Evolutionary conservation across 768 basidiomycete genomes (phyloP), one percentile per base, ranked within the genome.

Genomic region (Lactifluus subvellereus): DNA sequence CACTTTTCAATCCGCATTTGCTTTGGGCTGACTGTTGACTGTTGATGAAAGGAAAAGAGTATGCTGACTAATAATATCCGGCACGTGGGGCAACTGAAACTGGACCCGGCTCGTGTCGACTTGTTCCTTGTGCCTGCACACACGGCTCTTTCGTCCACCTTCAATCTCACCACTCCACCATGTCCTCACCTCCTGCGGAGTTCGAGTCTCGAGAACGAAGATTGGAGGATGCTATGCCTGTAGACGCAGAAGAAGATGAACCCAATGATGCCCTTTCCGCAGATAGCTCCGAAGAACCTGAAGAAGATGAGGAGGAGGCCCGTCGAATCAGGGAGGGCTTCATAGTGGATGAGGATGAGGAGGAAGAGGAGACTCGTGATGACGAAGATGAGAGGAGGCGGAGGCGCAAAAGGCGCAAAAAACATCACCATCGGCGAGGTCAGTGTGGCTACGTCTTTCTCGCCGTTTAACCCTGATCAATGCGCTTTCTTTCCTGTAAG

Each of bases 1-100:
- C 96, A 98, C 80, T 95, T 95, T 79, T 97, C 96, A 67, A 98
- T 89, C 71, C 94, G 84, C 94, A 97, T 95, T 69, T 42, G 14
- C 42, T 11, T 50, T 50, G 9, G 9, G 45, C 33, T 16, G 42
- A 45, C 45, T 45, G 2, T 8, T 6, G 48, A 14, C 49, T 7
- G 22, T 16, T 1, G 9, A 32, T 16, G 32, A 8, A n/a, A 14
- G 13, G 22, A 9, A 14, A 55, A 40, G 47, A 14, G 38, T 2
- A 27, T 51, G 63, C 48, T 66, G 65, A 66, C 64, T 54, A 60
- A 66, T 61, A 35, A 20, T 2, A 8, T 59, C 10, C 30, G 6
- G 58, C 59, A 59, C 59, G 58, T 64, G 63, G 8, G 1, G 27
- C 27, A 27, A 49, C 7, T 35, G 47, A 32, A 52, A 57, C 10